Percentiles rank a stretch among this genome's conserved stretches.
Conservation (phyloP, 495 filamentous ascomycete genomes). For the Cenococcum geophilum region DNA sequence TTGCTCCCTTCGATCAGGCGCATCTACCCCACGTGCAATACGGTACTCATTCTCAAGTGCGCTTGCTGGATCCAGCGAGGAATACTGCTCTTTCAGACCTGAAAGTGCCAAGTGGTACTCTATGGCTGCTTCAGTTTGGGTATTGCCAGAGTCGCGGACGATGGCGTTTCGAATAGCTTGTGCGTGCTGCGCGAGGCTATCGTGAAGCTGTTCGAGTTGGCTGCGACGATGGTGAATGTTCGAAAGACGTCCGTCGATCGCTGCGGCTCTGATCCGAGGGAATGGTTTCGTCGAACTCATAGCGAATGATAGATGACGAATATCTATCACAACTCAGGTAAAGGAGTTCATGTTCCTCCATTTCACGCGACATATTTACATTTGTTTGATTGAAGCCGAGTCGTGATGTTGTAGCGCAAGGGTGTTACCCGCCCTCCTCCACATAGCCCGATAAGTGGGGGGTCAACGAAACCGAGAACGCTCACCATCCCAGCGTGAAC, state of each 20-base stretch:
- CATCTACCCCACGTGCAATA: conserved; percentile 44
- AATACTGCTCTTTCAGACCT: conserved; percentile 44
- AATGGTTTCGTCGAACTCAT: conserved; percentile 31
- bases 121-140: conserved; percentile 39
- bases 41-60: conserved; percentile 46
- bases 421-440: background rate
- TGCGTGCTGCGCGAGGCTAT: conserved; percentile 35
- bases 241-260: conserved; percentile 45
- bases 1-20: conserved; percentile 28
- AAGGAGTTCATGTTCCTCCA: background rate
- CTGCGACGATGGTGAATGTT: conserved; percentile 45
- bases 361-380: background rate
- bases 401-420: background rate
- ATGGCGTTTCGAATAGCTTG: conserved; percentile 41
- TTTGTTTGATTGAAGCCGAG: background rate
- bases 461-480: background rate
- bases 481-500: background rate
- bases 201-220: conserved; percentile 44
- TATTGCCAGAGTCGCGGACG: conserved; percentile 37
- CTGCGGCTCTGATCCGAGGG: conserved; percentile 40
- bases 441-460: background rate
- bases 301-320: background rate
- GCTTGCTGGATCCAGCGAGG: conserved; percentile 37
- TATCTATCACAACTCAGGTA: background rate
- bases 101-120: conserved; percentile 43